Percentiles rank a stretch among this genome's conserved stretches.
phyloP scores from a whole-genome alignment of 1,139 yeast species.

The Suhomyces terraborum region DNA sequence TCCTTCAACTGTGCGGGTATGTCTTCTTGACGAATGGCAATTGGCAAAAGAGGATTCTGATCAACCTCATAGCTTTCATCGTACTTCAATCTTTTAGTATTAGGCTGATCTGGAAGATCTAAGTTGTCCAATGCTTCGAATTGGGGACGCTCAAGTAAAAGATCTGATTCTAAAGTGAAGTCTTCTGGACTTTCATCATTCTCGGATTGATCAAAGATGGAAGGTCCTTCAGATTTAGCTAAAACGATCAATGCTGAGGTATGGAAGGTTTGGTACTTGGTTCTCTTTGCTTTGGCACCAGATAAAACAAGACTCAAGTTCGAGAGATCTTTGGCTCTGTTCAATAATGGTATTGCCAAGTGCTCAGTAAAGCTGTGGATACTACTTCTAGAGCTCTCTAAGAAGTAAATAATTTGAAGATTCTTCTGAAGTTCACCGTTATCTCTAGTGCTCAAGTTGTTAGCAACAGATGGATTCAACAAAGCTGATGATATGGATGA shows the following conservation, averaged over 20 bases:
- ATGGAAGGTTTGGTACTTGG: constrained; percentile 74
- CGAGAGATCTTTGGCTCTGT: constrained; percentile 57
- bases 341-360: constrained; percentile 52
- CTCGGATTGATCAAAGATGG: constrained; percentile 24
- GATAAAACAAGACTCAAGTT: constrained; percentile 68
- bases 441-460: constrained; percentile 31
- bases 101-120: constrained; percentile 34
- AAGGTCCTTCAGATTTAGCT: constrained; percentile 56
- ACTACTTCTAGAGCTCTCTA: constrained; percentile 68
- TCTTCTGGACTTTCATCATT: constrained; percentile 48
- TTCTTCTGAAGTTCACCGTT: constrained; percentile 32
- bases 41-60: constrained; percentile 52
- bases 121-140: constrained; percentile 62
- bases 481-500: constrained; percentile 44
- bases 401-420: constrained; percentile 50
- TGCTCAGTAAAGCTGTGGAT: constrained; percentile 64
- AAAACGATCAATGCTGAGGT: constrained; percentile 77
- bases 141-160: constrained; percentile 73
- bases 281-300: constrained; percentile 87
- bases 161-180: constrained; percentile 71
- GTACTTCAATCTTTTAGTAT: constrained; percentile 44
- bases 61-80: constrained; percentile 33
- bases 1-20: constrained; percentile 58
- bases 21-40: constrained; percentile 59
- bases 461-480: constrained; percentile 36